A percentile compares a stretch with the other conserved stretches of the same genome.
Conservation (phyloP, 768 basidiomycete genomes). For the Kondoa malvinella region DNA sequence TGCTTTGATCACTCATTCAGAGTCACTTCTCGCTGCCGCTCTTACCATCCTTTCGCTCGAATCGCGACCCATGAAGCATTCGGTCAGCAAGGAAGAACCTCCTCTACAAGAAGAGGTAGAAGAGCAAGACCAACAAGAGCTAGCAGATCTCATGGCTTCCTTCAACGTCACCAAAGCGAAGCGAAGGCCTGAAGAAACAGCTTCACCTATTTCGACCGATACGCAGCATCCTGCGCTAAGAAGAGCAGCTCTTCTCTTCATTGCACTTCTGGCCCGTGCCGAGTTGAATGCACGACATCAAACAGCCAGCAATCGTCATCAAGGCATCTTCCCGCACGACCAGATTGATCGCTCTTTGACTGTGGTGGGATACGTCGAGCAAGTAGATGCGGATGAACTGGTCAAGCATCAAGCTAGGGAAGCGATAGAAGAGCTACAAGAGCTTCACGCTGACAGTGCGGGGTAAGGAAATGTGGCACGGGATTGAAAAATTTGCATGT, state of each 20-base stretch:
- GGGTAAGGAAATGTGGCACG: conserved; percentile 1
- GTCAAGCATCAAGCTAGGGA: conserved; percentile 35
- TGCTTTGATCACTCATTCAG: conserved; percentile 47
- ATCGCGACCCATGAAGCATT: conserved; percentile 17
- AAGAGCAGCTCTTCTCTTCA: conserved; percentile 70
- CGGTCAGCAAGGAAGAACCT: neutral
- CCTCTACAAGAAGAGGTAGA: neutral
- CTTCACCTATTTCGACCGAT: conserved; percentile 43
- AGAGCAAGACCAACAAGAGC: conserved; percentile 39
- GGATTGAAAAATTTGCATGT: no score
- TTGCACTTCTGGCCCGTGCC: conserved; percentile 51
- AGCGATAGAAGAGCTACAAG: conserved; percentile 13
- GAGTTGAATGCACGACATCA: conserved; percentile 42
- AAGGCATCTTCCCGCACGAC: conserved; percentile 29
- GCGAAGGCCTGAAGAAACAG: conserved; percentile 30
- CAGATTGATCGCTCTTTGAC: conserved; percentile 41
- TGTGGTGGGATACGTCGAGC: conserved; percentile 52
- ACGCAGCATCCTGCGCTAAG: conserved; percentile 62
- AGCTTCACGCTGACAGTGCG: neutral
- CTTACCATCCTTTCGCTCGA: conserved; percentile 49
- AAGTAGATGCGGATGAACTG: conserved; percentile 53
- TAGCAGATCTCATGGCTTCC: conserved; percentile 24
- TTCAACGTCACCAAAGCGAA: conserved; percentile 18
- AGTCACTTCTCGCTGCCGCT: conserved; percentile 50
- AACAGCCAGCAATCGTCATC: neutral